phyloP scores from a whole-genome alignment of 768 basidiomycete species.

The Collybia nuda region DNA sequence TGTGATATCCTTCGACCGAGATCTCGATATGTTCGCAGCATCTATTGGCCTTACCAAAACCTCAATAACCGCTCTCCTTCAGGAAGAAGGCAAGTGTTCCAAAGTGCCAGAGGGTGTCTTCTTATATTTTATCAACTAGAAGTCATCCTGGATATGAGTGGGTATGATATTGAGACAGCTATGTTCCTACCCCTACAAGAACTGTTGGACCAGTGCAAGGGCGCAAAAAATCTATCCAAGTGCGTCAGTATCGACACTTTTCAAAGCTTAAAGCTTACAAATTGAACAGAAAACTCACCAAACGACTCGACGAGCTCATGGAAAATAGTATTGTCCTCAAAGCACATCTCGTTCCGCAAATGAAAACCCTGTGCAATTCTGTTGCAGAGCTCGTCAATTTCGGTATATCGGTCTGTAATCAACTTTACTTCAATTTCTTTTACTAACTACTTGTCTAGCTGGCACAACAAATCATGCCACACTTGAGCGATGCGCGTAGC shows the following conservation, averaged over 20 bases:
- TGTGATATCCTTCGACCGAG: conserved; percentile 79
- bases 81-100: conserved; percentile 67
- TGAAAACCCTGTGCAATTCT: conserved; percentile 68
- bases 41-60: conserved; percentile 91
- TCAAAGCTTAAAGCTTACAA: neutral
- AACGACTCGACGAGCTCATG: conserved; percentile 79
- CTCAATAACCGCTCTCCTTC: conserved; percentile 65
- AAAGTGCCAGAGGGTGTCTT: neutral
- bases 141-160: conserved; percentile 68
- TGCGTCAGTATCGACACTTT: conserved; percentile 29
- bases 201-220: conserved; percentile 79
- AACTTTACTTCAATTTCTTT: neutral
- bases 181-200: conserved; percentile 82
- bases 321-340: conserved; percentile 72
- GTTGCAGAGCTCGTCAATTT: conserved; percentile 87
- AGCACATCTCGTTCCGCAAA: conserved; percentile 66
- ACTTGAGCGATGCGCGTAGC: conserved; percentile 77
- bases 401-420: conserved; percentile 74
- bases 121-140: conserved; percentile 44
- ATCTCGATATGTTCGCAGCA: conserved; percentile 92
- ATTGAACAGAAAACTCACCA: conserved; percentile 75
- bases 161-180: conserved; percentile 69
- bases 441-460: conserved; percentile 46
- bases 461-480: conserved; percentile 85
- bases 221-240: conserved; percentile 80